A percentile compares a stretch with the other conserved stretches of the same genome.
phyloP scores from a whole-genome alignment of 1,139 yeast genomes.

The Wickerhamomyces sp. region DNA sequence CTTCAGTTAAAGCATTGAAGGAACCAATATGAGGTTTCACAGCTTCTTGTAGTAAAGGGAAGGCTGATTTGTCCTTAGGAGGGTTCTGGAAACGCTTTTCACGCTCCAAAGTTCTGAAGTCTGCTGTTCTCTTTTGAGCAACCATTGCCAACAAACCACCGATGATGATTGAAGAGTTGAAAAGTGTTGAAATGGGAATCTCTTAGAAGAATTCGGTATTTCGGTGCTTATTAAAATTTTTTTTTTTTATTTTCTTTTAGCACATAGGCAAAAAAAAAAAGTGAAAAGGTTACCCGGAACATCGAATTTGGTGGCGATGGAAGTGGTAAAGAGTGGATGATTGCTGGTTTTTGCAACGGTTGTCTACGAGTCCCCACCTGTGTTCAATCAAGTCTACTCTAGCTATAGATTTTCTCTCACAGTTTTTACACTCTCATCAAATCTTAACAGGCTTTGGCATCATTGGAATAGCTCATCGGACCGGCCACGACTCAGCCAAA shows the following conservation, averaged over 20 bases:
- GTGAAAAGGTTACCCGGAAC: background rate
- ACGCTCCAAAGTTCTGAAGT: constrained; percentile 83
- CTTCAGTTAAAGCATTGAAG: constrained; percentile 90
- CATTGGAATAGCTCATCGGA: constrained; percentile 8
- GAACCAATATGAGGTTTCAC: constrained; percentile 95
- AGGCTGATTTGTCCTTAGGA: constrained; percentile 79
- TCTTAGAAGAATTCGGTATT: too few relatives aligned
- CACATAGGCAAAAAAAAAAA: constrained; percentile 3
- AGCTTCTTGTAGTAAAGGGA: constrained; percentile 79
- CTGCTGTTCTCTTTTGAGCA: constrained; percentile 30
- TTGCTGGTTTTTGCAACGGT: too few relatives aligned
- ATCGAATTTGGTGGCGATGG: too few relatives aligned
- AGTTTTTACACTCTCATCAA: too few relatives aligned
- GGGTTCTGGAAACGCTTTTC: constrained; percentile 84
- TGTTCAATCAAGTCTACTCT: too few relatives aligned
- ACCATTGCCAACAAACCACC: constrained; percentile 10
- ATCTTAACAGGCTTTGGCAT: too few relatives aligned
- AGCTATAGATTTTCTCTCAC: too few relatives aligned
- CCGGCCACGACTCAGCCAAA: constrained; percentile 7
- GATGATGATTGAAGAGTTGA: too few relatives aligned
- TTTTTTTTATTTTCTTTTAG: constrained; percentile 1
- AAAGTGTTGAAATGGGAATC: background rate
- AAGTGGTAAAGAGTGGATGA: too few relatives aligned
- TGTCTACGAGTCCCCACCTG: too few relatives aligned
- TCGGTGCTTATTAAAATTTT: background rate